Evolutionary conservation across 331 rosid species (phyloP).

Genomic region (Telfairia occidentalis): DNA sequence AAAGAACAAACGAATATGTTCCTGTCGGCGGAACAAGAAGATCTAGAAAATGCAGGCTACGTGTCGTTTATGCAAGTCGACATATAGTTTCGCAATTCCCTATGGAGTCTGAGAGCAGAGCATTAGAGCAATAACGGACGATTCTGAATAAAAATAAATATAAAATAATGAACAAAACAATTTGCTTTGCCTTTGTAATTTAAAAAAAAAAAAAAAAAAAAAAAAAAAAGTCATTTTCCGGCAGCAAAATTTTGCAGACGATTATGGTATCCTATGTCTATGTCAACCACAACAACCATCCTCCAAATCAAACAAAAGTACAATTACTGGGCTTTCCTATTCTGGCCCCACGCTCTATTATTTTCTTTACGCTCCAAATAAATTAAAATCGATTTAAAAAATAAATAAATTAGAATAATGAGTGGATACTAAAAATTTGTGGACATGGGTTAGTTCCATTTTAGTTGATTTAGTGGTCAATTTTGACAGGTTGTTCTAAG

Average conservation of each 20-base stretch:
- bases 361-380: not conserved
- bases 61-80: not conserved
- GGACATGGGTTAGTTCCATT: no score
- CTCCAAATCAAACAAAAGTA: not conserved
- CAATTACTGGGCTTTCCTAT: not conserved
- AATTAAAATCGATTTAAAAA: no score
- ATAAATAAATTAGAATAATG: no score
- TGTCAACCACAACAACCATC: slow-evolving; percentile 6
- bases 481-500: no score
- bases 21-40: slow-evolving; percentile 1
- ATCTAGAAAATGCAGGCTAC: not conserved
- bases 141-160: not conserved
- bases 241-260: not conserved
- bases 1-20: not conserved
- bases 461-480: no score
- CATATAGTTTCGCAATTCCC: not conserved
- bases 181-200: not conserved
- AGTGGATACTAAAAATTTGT: no score
- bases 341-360: not conserved
- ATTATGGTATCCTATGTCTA: not conserved
- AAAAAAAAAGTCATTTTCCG: not conserved
- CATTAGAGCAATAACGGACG: not conserved
- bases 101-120: not conserved
- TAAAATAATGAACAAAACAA: no score
- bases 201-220: not conserved